Evolutionary conservation across 495 filamentous ascomycete species (phyloP), one percentile per base, ranked within the genome.

Genomic region (Neurospora terricola): DNA sequence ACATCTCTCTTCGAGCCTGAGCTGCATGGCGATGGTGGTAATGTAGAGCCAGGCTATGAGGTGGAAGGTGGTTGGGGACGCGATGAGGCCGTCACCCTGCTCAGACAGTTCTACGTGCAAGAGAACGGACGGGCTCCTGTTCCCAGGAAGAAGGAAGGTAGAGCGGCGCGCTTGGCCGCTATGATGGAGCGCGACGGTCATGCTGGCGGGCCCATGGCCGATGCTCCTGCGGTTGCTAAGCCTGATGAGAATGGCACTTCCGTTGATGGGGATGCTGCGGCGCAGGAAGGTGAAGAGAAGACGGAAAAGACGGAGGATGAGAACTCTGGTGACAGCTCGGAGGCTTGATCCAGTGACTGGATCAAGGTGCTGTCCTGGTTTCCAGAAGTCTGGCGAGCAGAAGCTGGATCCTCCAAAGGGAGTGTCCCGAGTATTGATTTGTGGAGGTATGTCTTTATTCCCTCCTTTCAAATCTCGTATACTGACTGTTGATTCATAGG

Each of bases 71-170:
- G 94, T 2, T 87, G 97, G 78, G 92, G 92, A 76, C 87, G 91
- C 18, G 90, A 96, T 75, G 93, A 97, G 77, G 94, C 94, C 0
- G 94, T 99, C 75, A 94, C 94, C 82, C 78, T 98, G 73, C 85
- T 98, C 73, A 87, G 96, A 72, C 90, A 93, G 72, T 99, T 99
- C 80, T 99, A 99, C 79, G 91, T 98, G 18, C 96, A 98, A 83
- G 93, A 98, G 80, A 99, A 99, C 81, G 91, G 90, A 69, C 90
- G 93, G 85, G 85, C 85, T 3, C 85, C 85, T 8, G 82, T 85
- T 30, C 85, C 85, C 62, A 81, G 85, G 59, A 87, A 87, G 78
- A 87, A 87, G 77, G 85, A 87, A 78, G 84, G 84, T 27, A 79
- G 85, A 72, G 85, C 85, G 34, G 85, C 84, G 36, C 84, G 85